phyloP scores from a whole-genome alignment of 768 basidiomycete species.

The Leucocoprinus sp. region DNA sequence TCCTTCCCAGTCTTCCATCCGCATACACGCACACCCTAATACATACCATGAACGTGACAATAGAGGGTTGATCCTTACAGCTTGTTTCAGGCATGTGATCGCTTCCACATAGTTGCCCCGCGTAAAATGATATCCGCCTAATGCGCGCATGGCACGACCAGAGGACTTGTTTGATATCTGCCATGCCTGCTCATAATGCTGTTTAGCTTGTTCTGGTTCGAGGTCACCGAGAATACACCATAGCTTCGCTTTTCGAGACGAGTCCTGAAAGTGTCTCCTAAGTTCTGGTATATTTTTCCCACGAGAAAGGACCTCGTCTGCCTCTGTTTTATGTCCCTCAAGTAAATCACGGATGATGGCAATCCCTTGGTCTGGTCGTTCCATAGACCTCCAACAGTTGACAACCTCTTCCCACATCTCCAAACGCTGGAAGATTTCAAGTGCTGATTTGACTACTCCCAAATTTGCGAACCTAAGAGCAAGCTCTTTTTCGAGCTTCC shows the following conservation, averaged over 20 bases:
- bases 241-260: slow-evolving; percentile 76
- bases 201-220: slow-evolving; percentile 57
- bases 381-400: slow-evolving; percentile 76
- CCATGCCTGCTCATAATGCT: slow-evolving; percentile 85
- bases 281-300: slow-evolving; percentile 42
- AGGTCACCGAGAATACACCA: slow-evolving; percentile 96
- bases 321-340: slow-evolving; percentile 77
- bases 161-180: slow-evolving; percentile 69
- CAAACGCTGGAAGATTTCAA: slow-evolving; percentile 88
- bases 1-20: slow-evolving; percentile 76
- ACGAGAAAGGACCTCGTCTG: slow-evolving; percentile 57
- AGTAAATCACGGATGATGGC: slow-evolving; percentile 78
- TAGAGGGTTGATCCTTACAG: slow-evolving; percentile 85
- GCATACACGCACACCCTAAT: slow-evolving; percentile 84
- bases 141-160: slow-evolving; percentile 83
- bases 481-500: slow-evolving; percentile 91
- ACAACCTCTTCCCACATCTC: slow-evolving; percentile 99
- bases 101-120: slow-evolving; percentile 55
- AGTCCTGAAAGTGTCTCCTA: slow-evolving; percentile 43
- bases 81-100: slow-evolving; percentile 57
- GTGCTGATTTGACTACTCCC: slow-evolving; percentile 82
- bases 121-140: slow-evolving; percentile 80
- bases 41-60: slow-evolving; percentile 90
- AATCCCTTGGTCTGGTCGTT: slow-evolving; percentile 70
- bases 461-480: slow-evolving; percentile 75